Percentiles rank a stretch among this genome's conserved stretches.
Evolutionary conservation across 495 filamentous ascomycete genomes (phyloP).

Genomic region (Tuber melanosporum): DNA sequence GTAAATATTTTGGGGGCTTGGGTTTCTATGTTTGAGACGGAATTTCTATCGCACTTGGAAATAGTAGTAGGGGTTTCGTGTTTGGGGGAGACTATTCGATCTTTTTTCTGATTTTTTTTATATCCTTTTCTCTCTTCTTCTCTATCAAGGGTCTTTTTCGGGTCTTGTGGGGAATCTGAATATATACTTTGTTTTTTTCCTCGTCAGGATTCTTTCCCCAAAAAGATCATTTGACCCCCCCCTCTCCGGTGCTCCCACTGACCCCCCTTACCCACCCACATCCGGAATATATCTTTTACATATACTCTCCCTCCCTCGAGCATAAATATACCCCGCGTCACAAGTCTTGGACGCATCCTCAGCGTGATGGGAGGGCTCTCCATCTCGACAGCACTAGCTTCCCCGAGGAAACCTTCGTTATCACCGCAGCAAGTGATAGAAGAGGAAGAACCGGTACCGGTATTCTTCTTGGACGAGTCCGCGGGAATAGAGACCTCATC

Average conservation of each 20-base stretch:
- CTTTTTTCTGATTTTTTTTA: conserved; percentile 10
- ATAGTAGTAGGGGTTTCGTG: conserved; percentile 9
- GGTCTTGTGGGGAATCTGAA: conserved; percentile 16
- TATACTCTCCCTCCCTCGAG: neutral
- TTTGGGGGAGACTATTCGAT: conserved; percentile 20
- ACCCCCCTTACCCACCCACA: neutral
- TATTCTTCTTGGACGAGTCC: conserved; percentile 35
- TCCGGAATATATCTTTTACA: neutral
- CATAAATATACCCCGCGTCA: conserved; percentile 33
- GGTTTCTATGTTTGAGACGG: conserved; percentile 14
- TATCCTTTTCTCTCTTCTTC: conserved; percentile 4
- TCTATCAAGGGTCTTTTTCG: conserved; percentile 17
- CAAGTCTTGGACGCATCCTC: conserved; percentile 22
- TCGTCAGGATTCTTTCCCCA: conserved; percentile 19
- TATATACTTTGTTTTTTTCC: neutral
- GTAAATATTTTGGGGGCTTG: conserved; percentile 13
- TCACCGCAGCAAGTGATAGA: conserved; percentile 27
- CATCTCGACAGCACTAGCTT: conserved; percentile 24
- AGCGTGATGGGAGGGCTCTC: conserved; percentile 28
- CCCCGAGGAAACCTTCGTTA: conserved; percentile 33
- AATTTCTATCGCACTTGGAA: conserved; percentile 26
- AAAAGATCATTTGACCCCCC: conserved; percentile 32
- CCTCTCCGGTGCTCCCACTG: neutral
- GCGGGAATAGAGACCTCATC: conserved; percentile 33
- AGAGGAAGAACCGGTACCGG: conserved; percentile 34